Percentiles rank a stretch among this genome's conserved stretches.
phyloP scores from a whole-genome alignment of 2,329 filamentous ascomycete genomes.

The Chrysosporium queenslandicum region DNA sequence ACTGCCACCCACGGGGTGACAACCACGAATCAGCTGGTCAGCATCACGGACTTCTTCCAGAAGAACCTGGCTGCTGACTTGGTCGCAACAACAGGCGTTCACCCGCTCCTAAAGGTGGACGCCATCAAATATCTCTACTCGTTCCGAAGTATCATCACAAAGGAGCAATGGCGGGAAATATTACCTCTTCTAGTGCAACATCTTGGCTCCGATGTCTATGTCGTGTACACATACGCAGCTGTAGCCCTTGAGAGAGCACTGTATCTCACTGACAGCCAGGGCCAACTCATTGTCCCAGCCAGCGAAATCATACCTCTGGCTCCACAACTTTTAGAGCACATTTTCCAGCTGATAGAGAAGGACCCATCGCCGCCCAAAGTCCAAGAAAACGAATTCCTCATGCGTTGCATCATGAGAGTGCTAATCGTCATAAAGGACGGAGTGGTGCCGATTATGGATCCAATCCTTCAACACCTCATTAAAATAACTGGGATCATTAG shows the following conservation, averaged over 20 bases:
- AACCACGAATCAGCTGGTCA: conserved; percentile 74
- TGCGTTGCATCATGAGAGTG: conserved; percentile 97
- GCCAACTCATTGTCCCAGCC: conserved; percentile 68
- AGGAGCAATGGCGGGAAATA: conserved; percentile 81
- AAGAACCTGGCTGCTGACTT: conserved; percentile 85
- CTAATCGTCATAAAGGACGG: conserved; percentile 86
- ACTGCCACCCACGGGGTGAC: conserved; percentile 85
- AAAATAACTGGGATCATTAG: conserved; percentile 86
- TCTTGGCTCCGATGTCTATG: conserved; percentile 79
- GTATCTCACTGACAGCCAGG: conserved; percentile 65
- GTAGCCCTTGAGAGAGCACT: conserved; percentile 93
- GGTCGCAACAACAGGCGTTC: conserved; percentile 54
- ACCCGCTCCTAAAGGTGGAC: conserved; percentile 89
- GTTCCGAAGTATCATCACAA: conserved; percentile 88
- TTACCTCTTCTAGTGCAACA: conserved; percentile 87
- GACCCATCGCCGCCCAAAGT: conserved; percentile 79
- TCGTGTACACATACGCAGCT: conserved; percentile 93
- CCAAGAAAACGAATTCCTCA: conserved; percentile 96
- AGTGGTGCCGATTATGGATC: conserved; percentile 61
- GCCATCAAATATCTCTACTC: conserved; percentile 97
- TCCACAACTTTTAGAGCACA: conserved; percentile 75
- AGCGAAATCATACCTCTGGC: conserved; percentile 69
- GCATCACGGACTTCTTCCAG: conserved; percentile 92
- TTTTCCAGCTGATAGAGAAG: conserved; percentile 85
- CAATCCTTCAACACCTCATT: conserved; percentile 72